A percentile compares a stretch with the other conserved stretches of the same genome.
These are phyloP conservation scores for Tilletiopsis washingtonensis DNA, from an alignment of 1,284 basidiomycete species.

Conservation along the genomic window DNA sequence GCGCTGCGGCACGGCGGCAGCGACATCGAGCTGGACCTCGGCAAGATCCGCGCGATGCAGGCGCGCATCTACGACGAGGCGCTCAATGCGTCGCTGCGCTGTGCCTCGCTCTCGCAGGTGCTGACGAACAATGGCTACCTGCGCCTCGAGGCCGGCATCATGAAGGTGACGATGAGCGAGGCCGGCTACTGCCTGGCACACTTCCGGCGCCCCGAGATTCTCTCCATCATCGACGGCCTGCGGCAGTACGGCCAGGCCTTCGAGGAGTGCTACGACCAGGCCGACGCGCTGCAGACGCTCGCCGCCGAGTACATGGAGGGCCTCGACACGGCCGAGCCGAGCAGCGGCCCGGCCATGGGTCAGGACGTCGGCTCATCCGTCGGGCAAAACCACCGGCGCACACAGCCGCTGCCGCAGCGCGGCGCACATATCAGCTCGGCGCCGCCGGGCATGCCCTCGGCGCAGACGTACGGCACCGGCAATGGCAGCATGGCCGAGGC, in stretches of 20 bases:
- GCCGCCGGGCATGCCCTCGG: too few species aligned
- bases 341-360: too few species aligned
- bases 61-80: constrained; percentile 65
- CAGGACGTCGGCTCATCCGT: too few species aligned
- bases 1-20: constrained; percentile 51
- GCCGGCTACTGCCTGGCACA: constrained; percentile 21
- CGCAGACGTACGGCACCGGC: too few species aligned
- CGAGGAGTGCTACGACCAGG: constrained; percentile 73
- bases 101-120: constrained; percentile 66
- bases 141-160: constrained; percentile 28
- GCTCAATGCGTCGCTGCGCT: constrained; percentile 70
- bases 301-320: constrained; percentile 8
- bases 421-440: too few species aligned
- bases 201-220: constrained; percentile 55
- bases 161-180: constrained; percentile 14
- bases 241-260: constrained; percentile 64
- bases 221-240: constrained; percentile 71
- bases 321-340: too few species aligned
- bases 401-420: too few species aligned
- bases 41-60: constrained; percentile 53
- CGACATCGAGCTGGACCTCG: constrained; percentile 4
- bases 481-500: too few species aligned
- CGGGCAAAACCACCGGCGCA: too few species aligned
- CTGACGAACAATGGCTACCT: constrained; percentile 25
- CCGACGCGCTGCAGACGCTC: constrained; percentile 52